Evolutionary conservation across 768 basidiomycete species (phyloP).

Genomic region (Sutorius australiensis): DNA sequence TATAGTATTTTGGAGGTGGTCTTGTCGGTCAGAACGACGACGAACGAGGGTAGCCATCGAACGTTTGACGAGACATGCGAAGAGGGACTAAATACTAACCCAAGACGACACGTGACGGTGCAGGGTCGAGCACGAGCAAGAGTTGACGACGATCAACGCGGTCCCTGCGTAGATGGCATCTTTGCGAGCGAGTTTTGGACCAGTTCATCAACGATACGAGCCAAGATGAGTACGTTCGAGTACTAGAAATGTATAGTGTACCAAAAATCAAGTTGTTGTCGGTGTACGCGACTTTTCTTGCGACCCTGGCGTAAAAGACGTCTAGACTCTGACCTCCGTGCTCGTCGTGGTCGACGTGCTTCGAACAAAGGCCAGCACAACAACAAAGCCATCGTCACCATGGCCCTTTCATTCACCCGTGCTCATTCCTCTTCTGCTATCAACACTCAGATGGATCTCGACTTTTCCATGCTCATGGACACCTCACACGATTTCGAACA

Average conservation of each 20-base stretch:
- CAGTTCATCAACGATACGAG: too few species aligned
- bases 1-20: slow-evolving; percentile 7
- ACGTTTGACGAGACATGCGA: not conserved
- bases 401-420: not conserved
- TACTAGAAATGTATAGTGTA: too few species aligned
- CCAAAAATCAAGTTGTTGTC: too few species aligned
- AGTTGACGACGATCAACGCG: too few species aligned
- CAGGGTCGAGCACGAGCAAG: slow-evolving; percentile 3
- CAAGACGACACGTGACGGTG: slow-evolving; percentile 17
- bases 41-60: slow-evolving; percentile 30
- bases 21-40: not conserved
- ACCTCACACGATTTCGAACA: slow-evolving; percentile 7
- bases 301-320: too few species aligned
- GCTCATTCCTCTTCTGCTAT: not conserved
- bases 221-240: too few species aligned
- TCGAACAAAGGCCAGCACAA: not conserved
- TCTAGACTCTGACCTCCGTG: not conserved
- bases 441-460: not conserved
- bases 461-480: slow-evolving; percentile 15
- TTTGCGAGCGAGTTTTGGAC: too few species aligned
- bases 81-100: slow-evolving; percentile 12
- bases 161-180: too few species aligned
- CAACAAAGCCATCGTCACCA: not conserved
- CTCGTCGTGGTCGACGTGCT: not conserved
- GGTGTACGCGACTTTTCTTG: too few species aligned